Base-by-base conservation (phyloP, 331 rosid genomes). In the Rosa hybrid region DNA sequence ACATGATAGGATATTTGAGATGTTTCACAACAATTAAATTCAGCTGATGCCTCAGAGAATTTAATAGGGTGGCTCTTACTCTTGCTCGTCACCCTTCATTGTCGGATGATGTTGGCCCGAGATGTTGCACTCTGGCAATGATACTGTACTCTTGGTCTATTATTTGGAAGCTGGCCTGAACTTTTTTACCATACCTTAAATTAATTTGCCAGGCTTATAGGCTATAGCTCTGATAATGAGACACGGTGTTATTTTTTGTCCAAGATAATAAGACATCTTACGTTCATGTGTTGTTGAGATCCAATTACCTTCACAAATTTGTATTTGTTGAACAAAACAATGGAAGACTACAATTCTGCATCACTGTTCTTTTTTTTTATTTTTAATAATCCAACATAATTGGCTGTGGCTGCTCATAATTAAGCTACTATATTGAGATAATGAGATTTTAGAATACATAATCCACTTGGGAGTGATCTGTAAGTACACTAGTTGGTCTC, bases 281-380 rank as follows among this genome's bases (percentile, higher is more conserved):
- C 23, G 18, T 44, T 44, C 20, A 54, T 63, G 63, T 14, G 62
- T 30, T 25, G 46, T 30, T 76, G 72, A 63, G 80, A 77, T 76
- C 71, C 71, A 60, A 25, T 21, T 21, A 59, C 39, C 21, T 41
- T 56, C 13, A 56, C 13, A 76, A 59, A 23, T 25, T 17, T 30
- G n/a, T 63, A 46, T 6, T 27, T 17, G 23, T 27, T 48, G 20
- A 63, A 48, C 80, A 12, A 23, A 76, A 44, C 50, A 60, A 45
- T 1, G 27, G 67, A 44, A 76, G 42, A 75, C 25, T 42, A 34
- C 70, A 57, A 13, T 59, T 41, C 16, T 59, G 78, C 78, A 57
- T 74, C 8, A 39, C 51, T 74, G n/a, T 30, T 53, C 13, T 21
- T 10, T 27, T 27, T 27, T 30, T 30, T 0, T 1, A 1, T 30